phyloP scores from a whole-genome alignment of 108 stramenopile genomes.

The Parmales sp. region DNA sequence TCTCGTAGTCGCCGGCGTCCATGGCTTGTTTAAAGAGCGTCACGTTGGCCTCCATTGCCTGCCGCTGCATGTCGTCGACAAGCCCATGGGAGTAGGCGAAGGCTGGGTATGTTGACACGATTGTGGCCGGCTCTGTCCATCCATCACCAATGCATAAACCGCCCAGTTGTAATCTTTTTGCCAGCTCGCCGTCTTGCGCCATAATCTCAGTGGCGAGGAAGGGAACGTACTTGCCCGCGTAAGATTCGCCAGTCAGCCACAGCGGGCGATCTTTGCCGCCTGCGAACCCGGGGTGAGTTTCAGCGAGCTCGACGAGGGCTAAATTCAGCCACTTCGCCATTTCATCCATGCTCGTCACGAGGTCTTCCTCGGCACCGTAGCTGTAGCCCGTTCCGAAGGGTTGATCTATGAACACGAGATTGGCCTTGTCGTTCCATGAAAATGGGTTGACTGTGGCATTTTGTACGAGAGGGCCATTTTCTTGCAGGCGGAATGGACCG shows the following conservation, averaged over 20 bases:
- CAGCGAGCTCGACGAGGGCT: constrained; percentile 26
- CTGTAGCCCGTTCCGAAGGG: constrained; percentile 51
- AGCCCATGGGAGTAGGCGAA: not conserved
- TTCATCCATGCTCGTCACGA: constrained; percentile 37
- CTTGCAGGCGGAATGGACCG: constrained; percentile 30
- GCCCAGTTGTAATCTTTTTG: constrained; percentile 21
- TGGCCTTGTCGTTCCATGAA: constrained; percentile 44
- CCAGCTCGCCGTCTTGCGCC: constrained; percentile 17
- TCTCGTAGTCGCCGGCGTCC: not conserved
- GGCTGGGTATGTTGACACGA: not conserved
- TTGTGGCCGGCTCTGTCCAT: constrained; percentile 28
- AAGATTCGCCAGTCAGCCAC: constrained; percentile 20
- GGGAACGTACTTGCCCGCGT: constrained; percentile 54
- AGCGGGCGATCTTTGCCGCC: constrained; percentile 16
- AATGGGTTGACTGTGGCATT: constrained; percentile 14
- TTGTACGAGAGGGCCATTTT: not conserved
- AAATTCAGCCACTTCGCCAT: constrained; percentile 16
- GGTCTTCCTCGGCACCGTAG: constrained; percentile 36
- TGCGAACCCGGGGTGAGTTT: constrained; percentile 25
- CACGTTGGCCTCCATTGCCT: not conserved
- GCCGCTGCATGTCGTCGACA: not conserved
- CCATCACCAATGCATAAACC: constrained; percentile 50
- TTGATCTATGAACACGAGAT: constrained; percentile 47
- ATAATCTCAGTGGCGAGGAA: constrained; percentile 24
- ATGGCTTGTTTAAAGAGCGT: not conserved